A percentile compares a stretch with the other conserved stretches of the same genome.
These are phyloP conservation scores for Immersiporthe knoxdaviesiana DNA, from an alignment of 2,329 filamentous ascomycete genomes.

Conservation along the genomic window DNA sequence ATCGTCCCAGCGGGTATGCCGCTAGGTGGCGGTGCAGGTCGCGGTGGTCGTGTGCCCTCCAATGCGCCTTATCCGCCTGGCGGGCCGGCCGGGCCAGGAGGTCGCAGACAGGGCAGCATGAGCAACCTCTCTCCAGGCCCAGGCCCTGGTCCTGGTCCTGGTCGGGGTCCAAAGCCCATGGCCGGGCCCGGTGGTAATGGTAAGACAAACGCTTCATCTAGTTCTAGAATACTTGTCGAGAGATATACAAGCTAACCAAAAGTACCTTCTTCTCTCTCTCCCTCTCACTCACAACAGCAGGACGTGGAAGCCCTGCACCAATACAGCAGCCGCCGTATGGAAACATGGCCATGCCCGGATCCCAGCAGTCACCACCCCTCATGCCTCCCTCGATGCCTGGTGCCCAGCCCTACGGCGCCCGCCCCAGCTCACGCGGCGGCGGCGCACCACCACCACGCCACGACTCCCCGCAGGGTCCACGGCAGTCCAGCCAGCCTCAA, in stretches of 20 bases:
- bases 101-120: slow-evolving; percentile 30
- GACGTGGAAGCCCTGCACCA: slow-evolving; percentile 28
- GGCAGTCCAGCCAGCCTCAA: slow-evolving; percentile 23
- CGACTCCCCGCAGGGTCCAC: slow-evolving; percentile 11
- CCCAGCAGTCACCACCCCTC: slow-evolving; percentile 30
- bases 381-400: slow-evolving; percentile 31
- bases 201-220: slow-evolving; percentile 7
- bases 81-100: slow-evolving; percentile 13
- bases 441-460: not conserved
- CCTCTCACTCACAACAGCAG: slow-evolving; percentile 36
- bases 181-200: slow-evolving; percentile 28
- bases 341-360: slow-evolving; percentile 3
- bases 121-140: slow-evolving; percentile 28
- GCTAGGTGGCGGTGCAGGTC: slow-evolving; percentile 32
- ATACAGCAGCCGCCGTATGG: slow-evolving; percentile 22
- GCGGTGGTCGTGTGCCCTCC: slow-evolving; percentile 48
- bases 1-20: slow-evolving; percentile 22
- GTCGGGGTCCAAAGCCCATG: slow-evolving; percentile 17
- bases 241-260: slow-evolving; percentile 48
- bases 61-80: slow-evolving; percentile 16
- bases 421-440: slow-evolving; percentile 25
- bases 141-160: not conserved
- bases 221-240: slow-evolving; percentile 8
- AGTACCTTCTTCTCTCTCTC: too few relatives aligned
- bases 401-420: slow-evolving; percentile 33